Conservation (phyloP, 2,329 filamentous ascomycete species). For the Aspergillus awamori region DNA sequence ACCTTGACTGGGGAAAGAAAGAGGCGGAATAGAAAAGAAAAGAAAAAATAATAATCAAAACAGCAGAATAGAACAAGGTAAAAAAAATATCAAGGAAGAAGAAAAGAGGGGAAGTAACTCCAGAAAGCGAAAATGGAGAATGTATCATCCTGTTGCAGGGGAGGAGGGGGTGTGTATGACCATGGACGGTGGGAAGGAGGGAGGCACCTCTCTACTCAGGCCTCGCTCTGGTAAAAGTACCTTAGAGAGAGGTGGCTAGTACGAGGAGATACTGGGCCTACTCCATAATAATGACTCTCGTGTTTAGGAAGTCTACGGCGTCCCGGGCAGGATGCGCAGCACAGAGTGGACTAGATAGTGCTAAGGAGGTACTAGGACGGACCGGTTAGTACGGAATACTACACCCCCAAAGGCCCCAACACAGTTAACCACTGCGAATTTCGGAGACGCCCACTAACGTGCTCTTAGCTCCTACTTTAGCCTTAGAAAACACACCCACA, state of each 20-base stretch:
- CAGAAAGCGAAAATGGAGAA: background rate
- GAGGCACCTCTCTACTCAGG: background rate
- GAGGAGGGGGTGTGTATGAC: background rate
- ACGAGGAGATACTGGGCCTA: background rate
- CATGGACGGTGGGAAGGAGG: background rate
- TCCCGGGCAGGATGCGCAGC: background rate
- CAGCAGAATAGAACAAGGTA: no score
- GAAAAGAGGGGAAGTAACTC: background rate
- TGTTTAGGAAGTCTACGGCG: background rate
- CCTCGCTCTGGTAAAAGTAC: background rate
- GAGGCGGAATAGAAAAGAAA: background rate
- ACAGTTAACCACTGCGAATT: background rate
- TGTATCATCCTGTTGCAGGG: background rate
- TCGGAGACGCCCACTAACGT: conserved; percentile 17
- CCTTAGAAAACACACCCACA: conserved; percentile 18
- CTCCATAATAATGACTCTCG: background rate
- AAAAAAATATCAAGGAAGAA: background rate
- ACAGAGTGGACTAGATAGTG: conserved; percentile 1
- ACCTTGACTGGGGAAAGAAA: background rate
- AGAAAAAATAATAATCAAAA: no score
- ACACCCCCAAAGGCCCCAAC: background rate
- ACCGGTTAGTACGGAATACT: conserved; percentile 4
- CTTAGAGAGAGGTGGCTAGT: background rate
- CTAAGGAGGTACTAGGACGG: conserved; percentile 4
- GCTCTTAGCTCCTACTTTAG: background rate